Base-by-base conservation (phyloP, 2,329 filamentous ascomycete genomes). In the Samsoniella hepiali region DNA sequence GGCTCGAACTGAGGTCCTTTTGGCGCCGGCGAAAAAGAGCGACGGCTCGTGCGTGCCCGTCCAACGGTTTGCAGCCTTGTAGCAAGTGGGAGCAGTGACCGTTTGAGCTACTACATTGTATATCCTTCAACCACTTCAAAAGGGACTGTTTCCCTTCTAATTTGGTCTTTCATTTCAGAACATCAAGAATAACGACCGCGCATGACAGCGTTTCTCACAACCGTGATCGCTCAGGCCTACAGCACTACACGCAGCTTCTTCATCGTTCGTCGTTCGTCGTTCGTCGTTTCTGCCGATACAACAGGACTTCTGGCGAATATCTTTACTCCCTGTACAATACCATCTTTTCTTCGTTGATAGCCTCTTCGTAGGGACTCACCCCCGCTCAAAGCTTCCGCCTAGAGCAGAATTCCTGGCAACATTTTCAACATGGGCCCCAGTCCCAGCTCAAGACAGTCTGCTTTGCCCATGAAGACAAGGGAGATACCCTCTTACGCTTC, bases 401-500 rank as follows among this genome's bases (percentile, higher is more conserved):
- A 34, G 15, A 34, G 44, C 42, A 49, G 11, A 49, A 36, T 9
- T 34, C 49, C 11, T 27, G 38, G 13, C 38, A 27, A n/a, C 22
- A 7, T 15, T 32, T 32, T 9, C 31, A 17, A 49, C 6, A 62
- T 62, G 59, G 17, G 40, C 27, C 40, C 59, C 22, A n/a, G 49
- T 47, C 42, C 58, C 17, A 45, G 36, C 27, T 49, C 50, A 6
- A 38, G 31, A n/a, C 40, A 15, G 32, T 45, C 50, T n/a, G 38
- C 2, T 47, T 10, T 55, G 32, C 34, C 42, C 51, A 42, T 63
- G 34, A 57, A 50, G 22, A 56, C 60, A 22, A 57, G 53, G 15
- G 60, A 63, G 45, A 63, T 63, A 63, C 31, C 60, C 5, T 57
- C 53, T 38, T 63, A 63, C 13, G 60, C 60, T 10, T 57, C 60